These are phyloP conservation scores for Dalbergia oliveri DNA, from an alignment of 306 rosid species.

Conservation along the genomic window DNA sequence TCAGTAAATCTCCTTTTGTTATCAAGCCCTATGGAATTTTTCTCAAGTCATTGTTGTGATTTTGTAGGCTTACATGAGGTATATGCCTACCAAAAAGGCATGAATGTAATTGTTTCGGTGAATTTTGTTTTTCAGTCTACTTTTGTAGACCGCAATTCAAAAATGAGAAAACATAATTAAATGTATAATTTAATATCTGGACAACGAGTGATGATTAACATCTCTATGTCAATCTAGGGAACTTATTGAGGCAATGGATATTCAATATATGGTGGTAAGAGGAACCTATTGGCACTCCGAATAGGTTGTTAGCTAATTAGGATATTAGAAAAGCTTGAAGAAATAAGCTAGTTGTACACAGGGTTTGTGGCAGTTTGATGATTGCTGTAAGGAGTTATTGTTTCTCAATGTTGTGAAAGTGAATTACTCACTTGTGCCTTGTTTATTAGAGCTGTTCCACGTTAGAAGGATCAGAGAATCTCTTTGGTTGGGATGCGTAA, in stretches of 20 bases:
- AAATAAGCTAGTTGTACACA: neutral
- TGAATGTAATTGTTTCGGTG: neutral
- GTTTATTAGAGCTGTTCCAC: slow-evolving; percentile 7
- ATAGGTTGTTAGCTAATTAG: neutral
- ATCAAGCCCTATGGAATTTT: neutral
- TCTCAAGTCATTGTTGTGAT: slow-evolving; percentile 21
- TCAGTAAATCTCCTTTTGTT: neutral
- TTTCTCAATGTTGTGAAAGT: slow-evolving; percentile 4
- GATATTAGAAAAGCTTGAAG: slow-evolving; percentile 9
- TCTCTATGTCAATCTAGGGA: neutral
- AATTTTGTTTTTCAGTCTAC: neutral
- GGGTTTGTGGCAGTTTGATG: slow-evolving; percentile 9
- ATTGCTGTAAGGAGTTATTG: slow-evolving; percentile 10
- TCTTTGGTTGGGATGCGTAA: slow-evolving; percentile 4
- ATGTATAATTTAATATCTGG: slow-evolving; percentile 1
- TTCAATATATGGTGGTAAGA: neutral
- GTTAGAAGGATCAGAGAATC: neutral
- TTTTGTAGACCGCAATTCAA: neutral
- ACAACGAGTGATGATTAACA: neutral
- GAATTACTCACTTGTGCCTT: neutral
- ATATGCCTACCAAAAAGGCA: slow-evolving; percentile 21
- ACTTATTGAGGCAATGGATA: slow-evolving; percentile 6
- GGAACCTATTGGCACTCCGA: slow-evolving; percentile 18
- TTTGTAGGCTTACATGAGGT: slow-evolving; percentile 23
- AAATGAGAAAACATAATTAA: slow-evolving; percentile 15